Evolutionary conservation across 1,284 basidiomycete species (phyloP).

Genomic region (Leccinum fuscescens): DNA sequence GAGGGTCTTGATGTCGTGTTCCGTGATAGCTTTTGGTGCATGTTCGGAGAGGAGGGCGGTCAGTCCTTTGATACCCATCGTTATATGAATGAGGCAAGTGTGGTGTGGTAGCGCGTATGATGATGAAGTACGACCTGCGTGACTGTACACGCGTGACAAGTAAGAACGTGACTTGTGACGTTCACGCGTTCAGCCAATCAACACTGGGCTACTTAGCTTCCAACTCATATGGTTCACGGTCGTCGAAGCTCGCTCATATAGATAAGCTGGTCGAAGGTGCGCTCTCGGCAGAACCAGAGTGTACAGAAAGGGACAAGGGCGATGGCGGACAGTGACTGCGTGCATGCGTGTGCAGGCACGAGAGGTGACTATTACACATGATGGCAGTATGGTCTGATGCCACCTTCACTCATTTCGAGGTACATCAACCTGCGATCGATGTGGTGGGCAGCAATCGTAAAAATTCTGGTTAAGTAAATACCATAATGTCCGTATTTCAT

Average conservation of each 20-base stretch:
- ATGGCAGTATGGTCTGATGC: too few species aligned
- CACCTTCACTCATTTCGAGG: neutral
- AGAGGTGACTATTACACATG: neutral
- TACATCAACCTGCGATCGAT: neutral
- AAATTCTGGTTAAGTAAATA: neutral
- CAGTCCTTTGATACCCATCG: conserved; percentile 90
- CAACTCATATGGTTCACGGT: neutral
- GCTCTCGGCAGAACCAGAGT: too few species aligned
- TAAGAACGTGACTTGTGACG: conserved; percentile 14
- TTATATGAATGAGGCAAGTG: neutral
- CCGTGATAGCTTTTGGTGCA: conserved; percentile 83
- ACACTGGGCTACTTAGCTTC: too few species aligned
- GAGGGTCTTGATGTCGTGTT: conserved; percentile 94
- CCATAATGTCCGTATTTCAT: neutral
- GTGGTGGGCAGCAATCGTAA: neutral
- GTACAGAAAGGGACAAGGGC: too few species aligned
- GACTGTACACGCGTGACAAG: conserved; percentile 18
- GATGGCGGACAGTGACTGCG: too few species aligned
- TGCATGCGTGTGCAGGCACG: too few species aligned
- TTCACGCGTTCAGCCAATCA: conserved; percentile 7
- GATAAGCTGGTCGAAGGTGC: too few species aligned
- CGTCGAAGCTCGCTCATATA: neutral
- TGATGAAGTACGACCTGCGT: neutral
- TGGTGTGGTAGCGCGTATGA: neutral
- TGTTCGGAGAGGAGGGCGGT: conserved; percentile 88